A percentile compares a stretch with the other conserved stretches of the same genome.
These are phyloP conservation scores for Myotisia sp. DNA, from an alignment of 2,329 filamentous ascomycete species.

Conservation along the genomic window DNA sequence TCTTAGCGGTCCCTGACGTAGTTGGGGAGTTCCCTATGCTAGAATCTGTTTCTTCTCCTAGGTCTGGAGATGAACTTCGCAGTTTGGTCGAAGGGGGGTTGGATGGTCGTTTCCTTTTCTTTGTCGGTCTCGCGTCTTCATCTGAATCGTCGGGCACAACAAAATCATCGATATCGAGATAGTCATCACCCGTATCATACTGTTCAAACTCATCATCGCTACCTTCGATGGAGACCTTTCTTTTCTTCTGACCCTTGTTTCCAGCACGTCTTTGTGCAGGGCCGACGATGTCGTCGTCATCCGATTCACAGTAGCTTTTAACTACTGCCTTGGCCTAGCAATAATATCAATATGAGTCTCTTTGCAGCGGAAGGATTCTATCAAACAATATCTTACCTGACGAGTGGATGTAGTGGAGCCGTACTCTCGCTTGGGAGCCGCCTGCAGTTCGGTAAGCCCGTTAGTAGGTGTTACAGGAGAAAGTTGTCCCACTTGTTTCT, in stretches of 20 bases:
- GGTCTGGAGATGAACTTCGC: constrained; percentile 34
- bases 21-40: constrained; percentile 41
- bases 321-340: constrained; percentile 44
- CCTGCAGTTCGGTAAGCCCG: constrained; percentile 24
- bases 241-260: constrained; percentile 40
- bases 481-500: constrained; percentile 39
- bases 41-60: constrained; percentile 34
- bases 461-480: constrained; percentile 34
- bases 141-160: constrained; percentile 72
- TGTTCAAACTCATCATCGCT: too few species aligned
- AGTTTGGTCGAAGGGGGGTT: constrained; percentile 30
- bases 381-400: constrained; percentile 43
- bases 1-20: constrained; percentile 55
- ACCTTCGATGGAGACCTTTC: constrained; percentile 50
- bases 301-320: constrained; percentile 74
- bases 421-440: constrained; percentile 29
- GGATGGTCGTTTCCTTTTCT: constrained; percentile 56
- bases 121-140: constrained; percentile 49
- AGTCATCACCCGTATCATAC: constrained; percentile 35
- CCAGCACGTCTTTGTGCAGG: constrained; percentile 38
- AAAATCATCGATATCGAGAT: constrained; percentile 76
- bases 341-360: background rate
- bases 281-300: constrained; percentile 54
- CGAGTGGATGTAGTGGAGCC: constrained; percentile 59
- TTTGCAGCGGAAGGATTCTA: background rate